Conservation (phyloP, 352 stramenopile species). For the Pythium periplocum region DNA sequence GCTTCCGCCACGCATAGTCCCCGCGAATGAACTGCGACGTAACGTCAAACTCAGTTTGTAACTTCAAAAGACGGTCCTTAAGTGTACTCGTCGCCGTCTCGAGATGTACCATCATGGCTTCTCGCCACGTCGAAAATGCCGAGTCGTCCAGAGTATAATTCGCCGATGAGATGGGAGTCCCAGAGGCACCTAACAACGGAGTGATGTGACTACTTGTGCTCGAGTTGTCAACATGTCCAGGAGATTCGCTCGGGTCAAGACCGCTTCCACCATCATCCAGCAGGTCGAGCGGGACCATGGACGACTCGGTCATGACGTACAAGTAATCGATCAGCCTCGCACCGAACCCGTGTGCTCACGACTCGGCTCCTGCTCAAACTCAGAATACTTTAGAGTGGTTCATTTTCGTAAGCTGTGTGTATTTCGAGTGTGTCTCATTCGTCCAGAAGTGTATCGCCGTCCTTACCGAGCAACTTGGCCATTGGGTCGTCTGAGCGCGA, state of each 20-base stretch:
- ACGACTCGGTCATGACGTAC: too few species aligned
- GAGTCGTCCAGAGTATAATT: constrained; percentile 13
- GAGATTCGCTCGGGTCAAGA: too few species aligned
- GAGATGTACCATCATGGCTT: constrained; percentile 27
- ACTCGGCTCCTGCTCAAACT: too few species aligned
- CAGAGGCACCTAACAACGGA: too few species aligned
- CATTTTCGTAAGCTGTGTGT: too few species aligned
- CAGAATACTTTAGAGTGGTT: too few species aligned
- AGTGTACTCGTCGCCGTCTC: constrained; percentile 18
- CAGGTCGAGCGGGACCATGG: too few species aligned
- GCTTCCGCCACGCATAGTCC: constrained; percentile 58
- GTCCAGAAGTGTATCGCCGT: constrained; percentile 37
- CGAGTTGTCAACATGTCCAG: too few species aligned
- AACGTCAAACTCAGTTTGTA: constrained; percentile 52
- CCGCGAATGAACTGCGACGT: constrained; percentile 50
- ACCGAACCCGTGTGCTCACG: too few species aligned
- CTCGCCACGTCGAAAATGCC: constrained; percentile 33
- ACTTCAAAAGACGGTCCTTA: constrained; percentile 22
- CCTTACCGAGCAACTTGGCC: constrained; percentile 83
- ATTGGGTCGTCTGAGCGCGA: constrained; percentile 90
- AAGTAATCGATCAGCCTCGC: too few species aligned
- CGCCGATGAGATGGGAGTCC: constrained; percentile 1
- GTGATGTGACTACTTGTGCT: too few species aligned
- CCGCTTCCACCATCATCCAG: too few species aligned
- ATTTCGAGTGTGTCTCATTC: not conserved